Evolutionary conservation across 176 grass and related monocot species (phyloP), one percentile per base, ranked within the genome.

Genomic region (Zoysia japonica): DNA sequence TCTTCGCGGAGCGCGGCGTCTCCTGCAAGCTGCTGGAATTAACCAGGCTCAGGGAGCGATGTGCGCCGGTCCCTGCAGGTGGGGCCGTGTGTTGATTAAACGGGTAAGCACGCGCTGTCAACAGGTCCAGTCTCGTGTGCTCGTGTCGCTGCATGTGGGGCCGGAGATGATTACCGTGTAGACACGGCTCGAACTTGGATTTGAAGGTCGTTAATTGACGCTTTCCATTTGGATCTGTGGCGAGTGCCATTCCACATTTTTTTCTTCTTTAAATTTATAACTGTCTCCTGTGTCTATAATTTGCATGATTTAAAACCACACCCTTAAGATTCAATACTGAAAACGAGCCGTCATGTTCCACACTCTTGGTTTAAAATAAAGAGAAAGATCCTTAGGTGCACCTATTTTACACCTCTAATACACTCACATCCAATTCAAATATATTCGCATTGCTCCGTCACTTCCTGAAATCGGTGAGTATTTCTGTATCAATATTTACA

Each of bases 141-240:
- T 49, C 6, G 15, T 0, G 13, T 84, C 68, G 60, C 75, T 79
- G 76, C 68, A 65, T 16, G 83, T 85, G 83, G 83, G 76, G 2
- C 74, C 59, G 1, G 15, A 61, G 36, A 1, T 48, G 61, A 37
- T 59, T 75, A 49, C 51, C 10, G 19, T 60, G 20, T 74, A 38
- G 14, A 60, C 72, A 61, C 16, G 72, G 44, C 44, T 60, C 15
- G 5, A 35, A 1, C 3, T 36, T 19, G 52, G 41, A 69, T 37
- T 56, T 10, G 40, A 65, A 69, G 69, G 51, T 64, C 13, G 47
- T 46, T 70, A 78, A 54, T 75, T 74, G 4, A 68, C 56, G n/a
- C 36, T 61, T 80, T 52, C 65, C 55, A 67, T 20, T 61, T 47
- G 41, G 28, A n/a, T 5, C 11, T 15, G 50, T 44, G 9, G 68